Percentiles rank a stretch among this genome's conserved stretches.
phyloP scores from a whole-genome alignment of 495 filamentous ascomycete species.

The Aspergillus incahuasiensis region DNA sequence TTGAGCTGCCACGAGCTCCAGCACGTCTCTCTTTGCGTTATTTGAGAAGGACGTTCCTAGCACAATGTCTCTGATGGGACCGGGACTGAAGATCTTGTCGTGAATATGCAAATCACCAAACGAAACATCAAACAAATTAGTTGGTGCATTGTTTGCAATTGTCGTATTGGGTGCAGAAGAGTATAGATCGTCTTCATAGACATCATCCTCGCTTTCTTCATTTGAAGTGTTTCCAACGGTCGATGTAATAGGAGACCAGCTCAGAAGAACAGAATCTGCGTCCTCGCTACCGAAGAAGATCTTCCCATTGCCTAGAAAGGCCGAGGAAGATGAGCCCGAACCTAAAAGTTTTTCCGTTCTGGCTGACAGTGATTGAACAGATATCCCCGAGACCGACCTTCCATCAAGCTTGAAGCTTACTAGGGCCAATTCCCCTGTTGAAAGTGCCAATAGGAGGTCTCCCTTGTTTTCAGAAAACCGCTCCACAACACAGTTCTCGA shows the following conservation, averaged over 20 bases:
- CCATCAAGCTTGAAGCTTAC: constrained; percentile 85
- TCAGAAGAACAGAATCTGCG: constrained; percentile 75
- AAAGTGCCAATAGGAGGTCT: constrained; percentile 79
- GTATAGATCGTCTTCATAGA: constrained; percentile 74
- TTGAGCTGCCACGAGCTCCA: constrained; percentile 68
- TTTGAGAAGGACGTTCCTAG: constrained; percentile 46
- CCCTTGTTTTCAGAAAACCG: constrained; percentile 67
- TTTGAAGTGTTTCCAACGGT: constrained; percentile 38
- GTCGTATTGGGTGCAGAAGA: constrained; percentile 38
- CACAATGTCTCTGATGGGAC: constrained; percentile 68
- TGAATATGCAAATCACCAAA: constrained; percentile 71
- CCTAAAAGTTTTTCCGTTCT: constrained; percentile 56
- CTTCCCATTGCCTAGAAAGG: constrained; percentile 60
- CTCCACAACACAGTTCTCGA: constrained; percentile 80
- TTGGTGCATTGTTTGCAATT: constrained; percentile 14
- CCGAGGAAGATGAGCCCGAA: constrained; percentile 62
- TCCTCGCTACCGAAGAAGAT: constrained; percentile 84
- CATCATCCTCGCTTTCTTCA: constrained; percentile 58
- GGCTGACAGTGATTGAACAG: constrained; percentile 55
- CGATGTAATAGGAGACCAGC: constrained; percentile 61
- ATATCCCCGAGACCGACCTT: constrained; percentile 83
- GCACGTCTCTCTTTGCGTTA: constrained; percentile 26
- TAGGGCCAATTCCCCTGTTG: constrained; percentile 68
- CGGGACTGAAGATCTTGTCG: constrained; percentile 71
- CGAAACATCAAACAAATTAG: constrained; percentile 32